phyloP scores from a whole-genome alignment of 2,329 filamentous ascomycete species.

The Ceratocystis smalleyi region DNA sequence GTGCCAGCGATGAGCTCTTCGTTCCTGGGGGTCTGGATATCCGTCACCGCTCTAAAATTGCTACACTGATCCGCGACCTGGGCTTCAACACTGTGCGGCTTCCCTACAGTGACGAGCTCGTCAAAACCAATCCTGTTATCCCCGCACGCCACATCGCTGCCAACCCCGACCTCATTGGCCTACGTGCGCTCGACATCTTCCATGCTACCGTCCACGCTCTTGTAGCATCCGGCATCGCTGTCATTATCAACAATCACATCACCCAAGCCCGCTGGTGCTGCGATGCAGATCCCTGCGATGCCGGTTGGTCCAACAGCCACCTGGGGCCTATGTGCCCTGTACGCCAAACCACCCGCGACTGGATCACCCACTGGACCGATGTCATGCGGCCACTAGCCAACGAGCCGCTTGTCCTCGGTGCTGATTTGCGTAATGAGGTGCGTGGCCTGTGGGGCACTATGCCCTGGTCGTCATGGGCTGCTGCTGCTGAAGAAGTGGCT shows the following conservation, averaged over 20 bases:
- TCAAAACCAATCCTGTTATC: constrained; percentile 40
- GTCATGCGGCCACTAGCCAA: constrained; percentile 44
- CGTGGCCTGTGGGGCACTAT: constrained; percentile 54
- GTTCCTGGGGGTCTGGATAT: constrained; percentile 49
- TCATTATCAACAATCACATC: constrained; percentile 57
- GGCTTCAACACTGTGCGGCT: constrained; percentile 58
- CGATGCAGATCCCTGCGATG: constrained; percentile 51
- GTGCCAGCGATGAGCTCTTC: constrained; percentile 50
- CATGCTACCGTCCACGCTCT: constrained; percentile 42
- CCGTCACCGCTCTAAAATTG: constrained; percentile 45
- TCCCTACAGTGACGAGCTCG: constrained; percentile 55
- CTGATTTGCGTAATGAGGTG: constrained; percentile 54
- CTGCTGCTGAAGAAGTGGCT: constrained; percentile 46
- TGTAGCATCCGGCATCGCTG: constrained; percentile 46
- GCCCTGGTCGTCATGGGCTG: constrained; percentile 48
- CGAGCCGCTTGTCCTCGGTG: constrained; percentile 49
- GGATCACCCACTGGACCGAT: constrained; percentile 50
- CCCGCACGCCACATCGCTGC: constrained; percentile 34
- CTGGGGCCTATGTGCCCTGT: constrained; percentile 45
- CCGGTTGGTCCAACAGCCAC: constrained; percentile 50
- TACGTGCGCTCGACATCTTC: constrained; percentile 44
- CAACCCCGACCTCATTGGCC: constrained; percentile 44
- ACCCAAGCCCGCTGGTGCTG: constrained; percentile 55
- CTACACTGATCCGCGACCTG: constrained; percentile 40
- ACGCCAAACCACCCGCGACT: constrained; percentile 46